Evolutionary conservation across 1,139 yeast species (phyloP).

Genomic region (Wickerhamomyces sp.): DNA sequence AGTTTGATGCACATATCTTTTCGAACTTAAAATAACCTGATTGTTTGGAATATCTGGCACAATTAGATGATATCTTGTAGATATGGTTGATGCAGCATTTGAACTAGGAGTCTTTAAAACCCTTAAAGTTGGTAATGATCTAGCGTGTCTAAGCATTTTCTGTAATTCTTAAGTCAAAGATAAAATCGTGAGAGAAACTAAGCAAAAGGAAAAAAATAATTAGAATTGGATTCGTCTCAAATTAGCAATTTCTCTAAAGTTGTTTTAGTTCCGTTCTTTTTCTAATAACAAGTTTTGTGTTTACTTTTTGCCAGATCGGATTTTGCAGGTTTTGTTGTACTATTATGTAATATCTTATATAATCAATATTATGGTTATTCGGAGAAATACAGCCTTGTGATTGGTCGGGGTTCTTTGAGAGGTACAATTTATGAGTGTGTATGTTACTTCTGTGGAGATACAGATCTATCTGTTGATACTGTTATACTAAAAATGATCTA

Average conservation of each 20-base stretch:
- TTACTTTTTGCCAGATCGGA: slow-evolving; percentile 1
- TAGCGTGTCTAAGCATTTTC: slow-evolving; percentile 27
- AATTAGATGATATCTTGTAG: slow-evolving; percentile 15
- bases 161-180: too few species aligned
- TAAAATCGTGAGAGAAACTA: too few species aligned
- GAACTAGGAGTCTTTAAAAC: slow-evolving; percentile 11
- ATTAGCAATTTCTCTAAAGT: not conserved
- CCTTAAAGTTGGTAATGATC: slow-evolving; percentile 33
- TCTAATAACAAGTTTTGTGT: not conserved
- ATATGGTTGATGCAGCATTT: slow-evolving; percentile 4
- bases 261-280: too few species aligned
- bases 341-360: not conserved
- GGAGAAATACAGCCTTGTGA: too few species aligned
- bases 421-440: too few species aligned
- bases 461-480: too few species aligned
- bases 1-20: slow-evolving; percentile 38
- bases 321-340: not conserved
- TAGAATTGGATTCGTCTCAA: not conserved
- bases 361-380: too few species aligned
- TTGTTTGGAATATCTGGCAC: slow-evolving; percentile 20
- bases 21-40: slow-evolving; percentile 5
- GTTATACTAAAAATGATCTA: too few species aligned
- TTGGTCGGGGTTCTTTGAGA: too few species aligned
- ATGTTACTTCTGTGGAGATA: too few species aligned
- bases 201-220: too few species aligned